A percentile compares a stretch with the other conserved stretches of the same genome.
Conservation (phyloP, 176 grass and related monocot species). For the Zea luxurians region DNA sequence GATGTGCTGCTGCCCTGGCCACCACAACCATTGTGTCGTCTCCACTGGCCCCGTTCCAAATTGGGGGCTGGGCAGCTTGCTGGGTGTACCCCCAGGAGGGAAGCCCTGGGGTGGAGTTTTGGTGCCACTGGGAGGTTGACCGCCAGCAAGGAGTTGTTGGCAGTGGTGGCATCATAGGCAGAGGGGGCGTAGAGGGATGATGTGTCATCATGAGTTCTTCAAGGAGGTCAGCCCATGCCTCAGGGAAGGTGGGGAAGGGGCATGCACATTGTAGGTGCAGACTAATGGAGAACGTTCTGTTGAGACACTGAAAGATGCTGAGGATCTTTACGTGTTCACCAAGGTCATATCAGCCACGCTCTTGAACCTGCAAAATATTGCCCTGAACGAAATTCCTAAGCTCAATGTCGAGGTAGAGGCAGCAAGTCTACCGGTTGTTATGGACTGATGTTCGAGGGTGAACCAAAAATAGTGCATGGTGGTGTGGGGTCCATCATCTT, state of each 20-base stretch:
- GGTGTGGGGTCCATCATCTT: neutral
- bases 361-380: neutral
- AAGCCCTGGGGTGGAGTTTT: neutral
- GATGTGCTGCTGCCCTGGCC: neutral
- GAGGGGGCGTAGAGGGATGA: neutral
- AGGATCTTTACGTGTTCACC: neutral
- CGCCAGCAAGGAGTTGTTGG: neutral
- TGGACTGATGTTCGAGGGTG: neutral
- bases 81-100: neutral
- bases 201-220: neutral
- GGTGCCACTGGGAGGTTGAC: neutral
- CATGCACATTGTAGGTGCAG: neutral
- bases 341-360: neutral
- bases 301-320: neutral
- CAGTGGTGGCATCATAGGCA: neutral
- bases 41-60: neutral
- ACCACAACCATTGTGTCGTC: neutral
- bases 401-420: neutral
- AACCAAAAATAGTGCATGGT: neutral
- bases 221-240: neutral
- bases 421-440: neutral
- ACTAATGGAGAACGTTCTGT: neutral
- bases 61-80: neutral
- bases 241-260: neutral
- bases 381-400: neutral